These are phyloP conservation scores for Chernovozyma aurita DNA, from an alignment of 1,139 yeast species.

Conservation along the genomic window DNA sequence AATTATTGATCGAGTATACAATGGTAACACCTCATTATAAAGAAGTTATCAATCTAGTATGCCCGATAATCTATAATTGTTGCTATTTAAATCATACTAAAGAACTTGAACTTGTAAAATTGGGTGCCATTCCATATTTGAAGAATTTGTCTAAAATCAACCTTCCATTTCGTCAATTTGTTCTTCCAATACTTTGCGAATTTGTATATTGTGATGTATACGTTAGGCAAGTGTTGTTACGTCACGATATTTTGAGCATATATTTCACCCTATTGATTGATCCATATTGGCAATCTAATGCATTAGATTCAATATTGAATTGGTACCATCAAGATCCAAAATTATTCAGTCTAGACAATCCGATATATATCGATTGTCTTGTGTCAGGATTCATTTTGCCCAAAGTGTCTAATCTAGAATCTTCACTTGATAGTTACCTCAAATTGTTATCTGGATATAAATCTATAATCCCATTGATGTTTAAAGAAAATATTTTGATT, in stretches of 20 bases:
- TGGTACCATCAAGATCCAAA: slow-evolving; percentile 33
- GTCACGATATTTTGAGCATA: slow-evolving; percentile 38
- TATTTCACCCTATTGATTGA: slow-evolving; percentile 49
- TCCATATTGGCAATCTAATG: slow-evolving; percentile 69
- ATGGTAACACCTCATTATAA: slow-evolving; percentile 29
- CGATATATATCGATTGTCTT: slow-evolving; percentile 29
- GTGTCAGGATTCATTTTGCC: slow-evolving; percentile 37
- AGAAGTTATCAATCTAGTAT: slow-evolving; percentile 38
- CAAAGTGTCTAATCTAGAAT: slow-evolving; percentile 39
- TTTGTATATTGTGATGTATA: slow-evolving; percentile 47
- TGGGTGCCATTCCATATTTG: slow-evolving; percentile 52
- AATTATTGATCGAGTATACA: slow-evolving; percentile 23
- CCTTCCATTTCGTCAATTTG: slow-evolving; percentile 55
- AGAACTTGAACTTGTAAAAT: slow-evolving; percentile 49
- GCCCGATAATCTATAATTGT: slow-evolving; percentile 49
- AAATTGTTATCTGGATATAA: slow-evolving; percentile 24
- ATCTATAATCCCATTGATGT: slow-evolving; percentile 20
- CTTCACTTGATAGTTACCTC: slow-evolving; percentile 35
- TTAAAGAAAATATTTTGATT: slow-evolving; percentile 22
- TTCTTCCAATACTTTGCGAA: slow-evolving; percentile 61
- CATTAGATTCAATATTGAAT: slow-evolving; percentile 51
- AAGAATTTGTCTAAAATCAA: slow-evolving; percentile 42
- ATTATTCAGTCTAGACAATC: slow-evolving; percentile 20
- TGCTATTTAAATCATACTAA: slow-evolving; percentile 53
- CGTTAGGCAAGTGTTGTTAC: slow-evolving; percentile 35